phyloP scores from a whole-genome alignment of 495 filamentous ascomycete genomes.

The Barbatosphaeria neglecta region DNA sequence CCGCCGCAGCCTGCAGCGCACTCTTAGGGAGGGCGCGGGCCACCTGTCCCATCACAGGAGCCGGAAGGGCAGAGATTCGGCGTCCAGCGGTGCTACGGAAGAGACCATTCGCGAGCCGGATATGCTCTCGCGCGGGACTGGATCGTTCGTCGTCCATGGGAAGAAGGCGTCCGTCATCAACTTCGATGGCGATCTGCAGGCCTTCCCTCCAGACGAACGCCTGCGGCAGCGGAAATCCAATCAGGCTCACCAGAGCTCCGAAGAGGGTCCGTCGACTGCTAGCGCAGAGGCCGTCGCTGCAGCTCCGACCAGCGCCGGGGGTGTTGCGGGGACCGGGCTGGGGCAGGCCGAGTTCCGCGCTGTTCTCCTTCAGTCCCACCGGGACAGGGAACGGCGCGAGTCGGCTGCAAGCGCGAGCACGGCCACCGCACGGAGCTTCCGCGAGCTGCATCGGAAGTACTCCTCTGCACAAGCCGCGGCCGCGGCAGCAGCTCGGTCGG shows the following conservation, averaged over 20 bases:
- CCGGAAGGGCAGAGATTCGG: slow-evolving; percentile 65
- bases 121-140: slow-evolving; percentile 61
- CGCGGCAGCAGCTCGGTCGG: slow-evolving; percentile 9
- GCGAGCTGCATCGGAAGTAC: slow-evolving; percentile 40
- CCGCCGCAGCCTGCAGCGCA: slow-evolving; percentile 84
- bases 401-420: slow-evolving; percentile 45
- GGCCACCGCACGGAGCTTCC: slow-evolving; percentile 43
- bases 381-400: slow-evolving; percentile 29
- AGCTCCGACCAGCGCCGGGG: neutral
- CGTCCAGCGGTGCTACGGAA: slow-evolving; percentile 49
- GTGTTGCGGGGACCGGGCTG: no score
- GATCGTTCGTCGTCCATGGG: slow-evolving; percentile 90
- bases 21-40: slow-evolving; percentile 64
- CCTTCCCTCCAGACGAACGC: slow-evolving; percentile 67
- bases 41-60: slow-evolving; percentile 58
- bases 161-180: slow-evolving; percentile 96
- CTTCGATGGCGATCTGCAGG: slow-evolving; percentile 83
- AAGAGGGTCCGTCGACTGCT: slow-evolving; percentile 15
- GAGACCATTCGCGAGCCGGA: slow-evolving; percentile 49
- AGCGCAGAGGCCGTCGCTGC: slow-evolving; percentile 5
- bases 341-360: slow-evolving; percentile 17
- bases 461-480: slow-evolving; percentile 37
- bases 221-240: slow-evolving; percentile 32
- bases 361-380: slow-evolving; percentile 15
- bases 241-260: slow-evolving; percentile 14